Percentiles rank a stretch among this genome's conserved stretches.
Conservation (phyloP, 2,329 filamentous ascomycete genomes). For the Ambrosiella cleistominuta region DNA sequence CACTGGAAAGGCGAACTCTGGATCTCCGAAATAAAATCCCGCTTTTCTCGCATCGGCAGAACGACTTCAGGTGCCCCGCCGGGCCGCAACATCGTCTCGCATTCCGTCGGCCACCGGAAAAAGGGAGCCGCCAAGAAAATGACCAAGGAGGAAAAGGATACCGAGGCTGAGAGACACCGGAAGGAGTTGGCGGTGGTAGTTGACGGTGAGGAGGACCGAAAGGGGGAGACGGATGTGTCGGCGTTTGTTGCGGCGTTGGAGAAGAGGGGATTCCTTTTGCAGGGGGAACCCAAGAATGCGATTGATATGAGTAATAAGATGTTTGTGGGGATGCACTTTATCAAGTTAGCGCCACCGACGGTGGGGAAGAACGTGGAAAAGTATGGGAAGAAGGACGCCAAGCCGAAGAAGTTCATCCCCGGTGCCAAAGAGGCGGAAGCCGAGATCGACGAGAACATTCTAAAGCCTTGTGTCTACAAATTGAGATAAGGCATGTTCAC, state of each 20-base stretch:
- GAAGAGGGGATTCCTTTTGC: conserved; percentile 70
- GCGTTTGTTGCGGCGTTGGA: conserved; percentile 72
- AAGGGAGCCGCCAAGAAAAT: conserved; percentile 31
- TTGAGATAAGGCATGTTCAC: conserved; percentile 37
- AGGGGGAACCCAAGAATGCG: conserved; percentile 37
- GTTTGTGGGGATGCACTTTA: conserved; percentile 95
- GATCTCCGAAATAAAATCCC: conserved; percentile 91
- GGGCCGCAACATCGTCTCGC: conserved; percentile 32
- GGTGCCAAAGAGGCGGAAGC: conserved; percentile 33
- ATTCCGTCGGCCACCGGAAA: conserved; percentile 55
- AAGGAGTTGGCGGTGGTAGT: conserved; percentile 51
- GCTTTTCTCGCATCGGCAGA: conserved; percentile 45
- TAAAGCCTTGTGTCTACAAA: conserved; percentile 97
- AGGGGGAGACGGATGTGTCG: conserved; percentile 66
- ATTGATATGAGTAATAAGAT: conserved; percentile 85
- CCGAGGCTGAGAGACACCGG: conserved; percentile 29
- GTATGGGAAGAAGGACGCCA: conserved; percentile 38
- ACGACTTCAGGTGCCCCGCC: conserved; percentile 19
- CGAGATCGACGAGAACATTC: conserved; percentile 46
- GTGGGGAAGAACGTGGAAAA: conserved; percentile 54
- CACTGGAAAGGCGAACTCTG: conserved; percentile 92
- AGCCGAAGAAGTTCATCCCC: conserved; percentile 31
- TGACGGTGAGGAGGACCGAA: conserved; percentile 45
- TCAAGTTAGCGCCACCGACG: conserved; percentile 59
- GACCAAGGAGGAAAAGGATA: conserved; percentile 23